Conservation (phyloP, 2,329 filamentous ascomycete genomes). For the Colletotrichum melonis region DNA sequence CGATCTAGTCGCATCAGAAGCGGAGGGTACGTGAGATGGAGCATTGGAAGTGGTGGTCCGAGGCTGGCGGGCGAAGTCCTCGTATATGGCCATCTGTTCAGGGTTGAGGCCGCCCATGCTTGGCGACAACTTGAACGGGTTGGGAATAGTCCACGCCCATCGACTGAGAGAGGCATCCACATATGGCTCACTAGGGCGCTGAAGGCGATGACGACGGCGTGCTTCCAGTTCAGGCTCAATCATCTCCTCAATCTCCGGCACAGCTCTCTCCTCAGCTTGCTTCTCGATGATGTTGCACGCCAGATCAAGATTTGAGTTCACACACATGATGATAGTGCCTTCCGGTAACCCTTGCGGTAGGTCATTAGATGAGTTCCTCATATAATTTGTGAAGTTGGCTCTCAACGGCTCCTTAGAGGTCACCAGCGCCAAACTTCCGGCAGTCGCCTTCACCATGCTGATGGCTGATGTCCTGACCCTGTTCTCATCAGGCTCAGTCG, state of each 20-base stretch:
- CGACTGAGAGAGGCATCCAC: conserved; percentile 84
- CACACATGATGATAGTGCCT: conserved; percentile 97
- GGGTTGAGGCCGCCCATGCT: conserved; percentile 78
- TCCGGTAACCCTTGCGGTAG: conserved; percentile 88
- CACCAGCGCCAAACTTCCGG: conserved; percentile 93
- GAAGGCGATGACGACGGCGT: conserved; percentile 79
- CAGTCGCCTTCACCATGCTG: conserved; percentile 94
- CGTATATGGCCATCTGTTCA: conserved; percentile 95
- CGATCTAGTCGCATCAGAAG: conserved; percentile 70
- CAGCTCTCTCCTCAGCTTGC: conserved; percentile 91
- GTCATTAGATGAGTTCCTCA: conserved; percentile 76
- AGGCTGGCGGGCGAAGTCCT: conserved; percentile 91
- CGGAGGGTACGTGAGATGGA: conserved; percentile 65
- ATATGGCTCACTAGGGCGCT: conserved; percentile 85
- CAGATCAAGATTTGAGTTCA: conserved; percentile 95
- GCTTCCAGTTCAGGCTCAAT: conserved; percentile 84
- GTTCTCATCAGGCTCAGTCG: conserved; percentile 90
- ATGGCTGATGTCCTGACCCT: conserved; percentile 87
- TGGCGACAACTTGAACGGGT: conserved; percentile 89
- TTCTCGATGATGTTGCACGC: conserved; percentile 96
- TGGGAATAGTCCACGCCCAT: conserved; percentile 94
- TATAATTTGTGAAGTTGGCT: conserved; percentile 97
- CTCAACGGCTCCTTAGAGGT: conserved; percentile 97
- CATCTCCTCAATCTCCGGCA: conserved; percentile 95
- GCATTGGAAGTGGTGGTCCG: conserved; percentile 69